These are phyloP conservation scores for Mortierella sp. DNA, from an alignment of 371 early-diverging fungal genomes.

Conservation along the genomic window DNA sequence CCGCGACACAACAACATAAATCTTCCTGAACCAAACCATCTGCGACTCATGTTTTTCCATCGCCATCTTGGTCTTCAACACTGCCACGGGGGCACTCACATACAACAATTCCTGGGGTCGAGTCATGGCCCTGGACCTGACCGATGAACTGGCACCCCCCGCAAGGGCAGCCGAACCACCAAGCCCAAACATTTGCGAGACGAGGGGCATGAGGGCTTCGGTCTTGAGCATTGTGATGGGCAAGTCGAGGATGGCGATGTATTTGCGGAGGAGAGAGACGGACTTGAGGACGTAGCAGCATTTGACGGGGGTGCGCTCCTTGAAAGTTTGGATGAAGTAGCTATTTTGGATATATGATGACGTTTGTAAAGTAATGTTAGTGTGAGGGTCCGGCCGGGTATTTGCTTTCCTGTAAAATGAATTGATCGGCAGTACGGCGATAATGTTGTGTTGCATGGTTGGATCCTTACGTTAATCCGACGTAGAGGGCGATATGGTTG, in stretches of 20 bases:
- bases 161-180: constrained; percentile 25
- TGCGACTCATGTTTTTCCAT: constrained; percentile 93
- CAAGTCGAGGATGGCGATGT: constrained; percentile 76
- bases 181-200: constrained; percentile 24
- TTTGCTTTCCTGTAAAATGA: background rate
- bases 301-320: constrained; percentile 53
- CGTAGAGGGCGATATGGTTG: constrained; percentile 91
- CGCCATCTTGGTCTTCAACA: constrained; percentile 63
- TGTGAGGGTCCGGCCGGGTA: background rate
- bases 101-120: constrained; percentile 59
- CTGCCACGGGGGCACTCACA: constrained; percentile 68
- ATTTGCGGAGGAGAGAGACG: constrained; percentile 82
- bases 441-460: background rate
- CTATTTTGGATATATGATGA: constrained; percentile 13
- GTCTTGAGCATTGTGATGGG: constrained; percentile 44
- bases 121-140: constrained; percentile 9
- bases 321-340: constrained; percentile 56
- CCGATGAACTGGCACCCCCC: constrained; percentile 15
- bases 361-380: background rate
- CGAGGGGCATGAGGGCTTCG: constrained; percentile 40
- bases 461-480: constrained; percentile 78
- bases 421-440: background rate
- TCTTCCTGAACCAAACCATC: constrained; percentile 96
- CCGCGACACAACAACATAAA: constrained; percentile 94
- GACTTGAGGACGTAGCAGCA: constrained; percentile 72